Conservation (phyloP, 2,329 filamentous ascomycete genomes). For the Ophiostoma piceae region DNA sequence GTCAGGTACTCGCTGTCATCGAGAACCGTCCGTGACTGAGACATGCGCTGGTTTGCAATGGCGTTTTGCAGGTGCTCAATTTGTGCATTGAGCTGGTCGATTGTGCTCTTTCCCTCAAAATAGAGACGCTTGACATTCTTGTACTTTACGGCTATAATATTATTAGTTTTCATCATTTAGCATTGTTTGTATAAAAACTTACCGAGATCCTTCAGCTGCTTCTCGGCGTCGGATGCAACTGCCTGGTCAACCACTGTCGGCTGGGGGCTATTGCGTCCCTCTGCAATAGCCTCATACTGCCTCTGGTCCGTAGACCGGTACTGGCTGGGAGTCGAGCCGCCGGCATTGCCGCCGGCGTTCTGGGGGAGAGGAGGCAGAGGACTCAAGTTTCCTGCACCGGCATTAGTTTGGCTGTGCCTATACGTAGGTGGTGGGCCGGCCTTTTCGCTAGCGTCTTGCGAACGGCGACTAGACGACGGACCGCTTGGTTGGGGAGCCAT, state of each 20-base stretch:
- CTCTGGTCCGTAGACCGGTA: constrained; percentile 34
- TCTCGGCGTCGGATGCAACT: constrained; percentile 43
- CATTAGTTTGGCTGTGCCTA: constrained; percentile 44
- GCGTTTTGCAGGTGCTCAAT: constrained; percentile 95
- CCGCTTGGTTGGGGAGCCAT: constrained; percentile 46
- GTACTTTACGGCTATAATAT: constrained; percentile 64
- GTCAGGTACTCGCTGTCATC: constrained; percentile 92
- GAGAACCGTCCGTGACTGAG: constrained; percentile 85
- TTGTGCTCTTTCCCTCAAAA: constrained; percentile 90
- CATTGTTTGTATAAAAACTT: constrained; percentile 30
- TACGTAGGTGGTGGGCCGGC: constrained; percentile 43
- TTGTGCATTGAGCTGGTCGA: constrained; percentile 79
- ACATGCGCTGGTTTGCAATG: constrained; percentile 92
- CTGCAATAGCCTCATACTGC: constrained; percentile 46
- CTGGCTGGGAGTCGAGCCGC: constrained; percentile 34
- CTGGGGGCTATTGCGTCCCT: constrained; percentile 54
- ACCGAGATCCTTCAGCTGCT: constrained; percentile 55
- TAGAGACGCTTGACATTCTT: constrained; percentile 97
- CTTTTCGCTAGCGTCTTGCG: constrained; percentile 45
- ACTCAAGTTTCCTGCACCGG: constrained; percentile 35
- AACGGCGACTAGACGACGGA: constrained; percentile 43
- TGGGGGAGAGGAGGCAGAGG: constrained; percentile 37
- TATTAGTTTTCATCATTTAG: background rate
- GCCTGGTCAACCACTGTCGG: constrained; percentile 42
- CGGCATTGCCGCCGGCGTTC: constrained; percentile 29